Base-by-base conservation (phyloP, 2,329 filamentous ascomycete genomes). In the Truncatella angustata region DNA sequence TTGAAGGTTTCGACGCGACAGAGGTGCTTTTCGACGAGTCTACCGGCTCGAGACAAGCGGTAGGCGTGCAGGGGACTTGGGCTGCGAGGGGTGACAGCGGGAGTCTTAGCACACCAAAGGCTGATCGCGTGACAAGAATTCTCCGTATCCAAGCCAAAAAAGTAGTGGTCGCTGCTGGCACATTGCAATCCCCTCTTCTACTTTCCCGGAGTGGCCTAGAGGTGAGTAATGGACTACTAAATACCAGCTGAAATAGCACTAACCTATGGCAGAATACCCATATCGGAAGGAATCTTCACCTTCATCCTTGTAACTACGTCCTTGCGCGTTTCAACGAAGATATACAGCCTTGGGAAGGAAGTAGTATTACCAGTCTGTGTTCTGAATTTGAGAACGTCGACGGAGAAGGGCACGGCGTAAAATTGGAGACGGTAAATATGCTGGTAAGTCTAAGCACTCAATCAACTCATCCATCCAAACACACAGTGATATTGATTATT, bases 301-400 rank as follows among this genome's bases (percentile, higher is more conserved):
- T 96, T 1, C 93, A 97, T 63, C 93, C 91, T 1, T 86, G 85
- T 63, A 79, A 77, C 62, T 65, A 76, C 7, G 61, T 85, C 5
- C 67, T 69, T 4, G 88, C 80, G 2, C 75, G 85, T n/a, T 91
- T 87, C 67, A 76, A 87, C 28, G 78, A 91, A 54, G 85, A 88
- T 32, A 78, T 86, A 18, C 79, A 77, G n/a, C 84, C 85, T 1
- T 90, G 86, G 86, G 84, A 86, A 78, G 87, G 91, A 14, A 80
- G 85, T 2, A 92, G 92, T 60, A 81, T 97, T 53, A 97, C 92
- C 0, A 81, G 84, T 4, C 85, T 92, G 16, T 86, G 90, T 57
- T 82, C 79, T 39, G 84, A 88, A 50, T 90, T 92, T 60, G 88
- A 95, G 58, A 87, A 97, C 60, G 76, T 92, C 0, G 91, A 96